Evolutionary conservation across 371 early-diverging fungal genomes (phyloP), one percentile per base, ranked within the genome.

Genomic region (Gilbertella persicaria): DNA sequence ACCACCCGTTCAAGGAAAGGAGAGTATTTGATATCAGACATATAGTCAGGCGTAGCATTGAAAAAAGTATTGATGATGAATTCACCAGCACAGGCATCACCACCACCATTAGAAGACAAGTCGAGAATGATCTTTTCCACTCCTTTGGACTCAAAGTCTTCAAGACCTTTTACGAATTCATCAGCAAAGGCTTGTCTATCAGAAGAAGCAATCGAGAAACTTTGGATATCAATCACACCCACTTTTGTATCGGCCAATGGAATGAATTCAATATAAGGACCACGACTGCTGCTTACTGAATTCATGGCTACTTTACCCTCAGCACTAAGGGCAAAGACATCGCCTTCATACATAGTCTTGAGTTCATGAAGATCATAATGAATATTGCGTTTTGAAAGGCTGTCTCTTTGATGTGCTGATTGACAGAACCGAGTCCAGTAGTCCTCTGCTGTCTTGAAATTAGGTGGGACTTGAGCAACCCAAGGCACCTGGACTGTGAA

Each of bases 41-140:
- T 49, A 41, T 78, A 78, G 17, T 71, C 74, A 16, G 74, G 74
- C 0, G 78, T 78, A 20, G 69, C 62, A 37, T 61, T 56, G 40
- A 73, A 71, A 48, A 78, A 67, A 2, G 74, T 69, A 16, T 65
- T 71, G 55, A 78, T 78, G 20, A 78, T 50, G 39, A 71, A 78
- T 52, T 78, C 78, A 40, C 78, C 78, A 20, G 78, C 78, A 59
- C 78, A 78, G 3, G 78, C 78, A 59, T 78, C 78, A 35, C 78
- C 78, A 19, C 78, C 78, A 35, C 78, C 78, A 39, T 78, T 78
- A 9, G 69, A 58, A 5, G 78, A 78, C 9, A 78, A 63, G 46
- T 78, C 70, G 26, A 78, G 37, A 44, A 78, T 78, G 23, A 78
- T 71, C 42, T 73, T 78, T 28, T 73, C 66, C 24, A 78, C 55